Conservation (phyloP, 805 yeast species). For the Cyberlindnera samutprakarnensis region DNA sequence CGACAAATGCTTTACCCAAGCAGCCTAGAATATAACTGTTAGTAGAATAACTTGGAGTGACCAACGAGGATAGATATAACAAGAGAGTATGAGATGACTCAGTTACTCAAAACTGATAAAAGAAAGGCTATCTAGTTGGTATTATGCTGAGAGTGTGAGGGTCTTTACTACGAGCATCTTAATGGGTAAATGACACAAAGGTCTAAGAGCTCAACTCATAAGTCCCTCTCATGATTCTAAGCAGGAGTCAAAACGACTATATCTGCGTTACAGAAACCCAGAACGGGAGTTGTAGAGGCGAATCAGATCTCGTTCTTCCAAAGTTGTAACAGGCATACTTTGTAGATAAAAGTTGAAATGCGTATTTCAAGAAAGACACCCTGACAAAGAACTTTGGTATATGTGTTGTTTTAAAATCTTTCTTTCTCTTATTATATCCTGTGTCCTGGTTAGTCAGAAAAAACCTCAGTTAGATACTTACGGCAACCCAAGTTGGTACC, state of each 20-base stretch:
- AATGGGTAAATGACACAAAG: neutral
- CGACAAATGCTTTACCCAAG: conserved; percentile 95
- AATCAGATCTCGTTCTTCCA: conserved; percentile 75
- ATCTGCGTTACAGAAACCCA: conserved; percentile 28
- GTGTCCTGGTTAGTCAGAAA: too few species aligned
- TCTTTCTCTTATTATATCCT: too few species aligned
- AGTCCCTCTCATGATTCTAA: conserved; percentile 27
- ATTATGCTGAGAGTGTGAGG: conserved; percentile 69
- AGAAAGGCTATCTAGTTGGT: too few species aligned
- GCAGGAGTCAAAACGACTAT: conserved; percentile 26
- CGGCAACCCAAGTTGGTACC: conserved; percentile 99
- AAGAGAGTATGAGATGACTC: too few species aligned
- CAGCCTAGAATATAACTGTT: conserved; percentile 65
- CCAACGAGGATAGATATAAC: too few species aligned
- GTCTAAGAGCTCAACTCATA: conserved; percentile 71
- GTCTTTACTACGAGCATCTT: conserved; percentile 79
- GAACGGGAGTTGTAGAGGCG: conserved; percentile 43
- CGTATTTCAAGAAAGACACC: conserved; percentile 36
- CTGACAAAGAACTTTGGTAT: conserved; percentile 86
- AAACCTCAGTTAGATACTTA: too few species aligned
- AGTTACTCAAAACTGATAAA: too few species aligned
- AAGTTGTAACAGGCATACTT: conserved; percentile 92
- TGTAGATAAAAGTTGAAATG: conserved; percentile 27
- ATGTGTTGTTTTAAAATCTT: neutral
- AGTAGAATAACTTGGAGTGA: conserved; percentile 8